A percentile compares a stretch with the other conserved stretches of the same genome.
Evolutionary conservation across 2,329 filamentous ascomycete genomes (phyloP).

Genomic region (Ophiostoma ips): DNA sequence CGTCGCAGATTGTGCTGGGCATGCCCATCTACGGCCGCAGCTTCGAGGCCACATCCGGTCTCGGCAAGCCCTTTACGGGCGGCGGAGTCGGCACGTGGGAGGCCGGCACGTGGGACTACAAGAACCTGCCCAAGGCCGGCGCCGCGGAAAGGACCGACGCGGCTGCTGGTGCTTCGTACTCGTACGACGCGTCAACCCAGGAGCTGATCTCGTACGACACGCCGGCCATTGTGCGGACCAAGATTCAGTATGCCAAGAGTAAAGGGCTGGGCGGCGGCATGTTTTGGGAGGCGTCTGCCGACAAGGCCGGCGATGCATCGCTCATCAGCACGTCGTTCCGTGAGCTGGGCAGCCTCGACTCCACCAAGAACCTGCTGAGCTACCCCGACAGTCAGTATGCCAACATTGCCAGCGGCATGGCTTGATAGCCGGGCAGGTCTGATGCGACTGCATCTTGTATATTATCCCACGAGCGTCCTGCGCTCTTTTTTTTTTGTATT

Average conservation of each 20-base stretch:
- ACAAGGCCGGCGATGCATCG: constrained; percentile 44
- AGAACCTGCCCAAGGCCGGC: constrained; percentile 51
- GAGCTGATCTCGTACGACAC: constrained; percentile 64
- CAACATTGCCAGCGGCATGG: constrained; percentile 32
- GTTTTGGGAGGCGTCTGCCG: constrained; percentile 74
- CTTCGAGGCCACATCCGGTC: constrained; percentile 50
- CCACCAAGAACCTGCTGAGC: constrained; percentile 32
- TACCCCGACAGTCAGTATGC: constrained; percentile 41
- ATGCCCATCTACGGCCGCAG: constrained; percentile 69
- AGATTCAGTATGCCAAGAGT: constrained; percentile 50
- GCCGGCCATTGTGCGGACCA: constrained; percentile 42
- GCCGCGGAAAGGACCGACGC: constrained; percentile 44
- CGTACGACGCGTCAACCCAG: constrained; percentile 45
- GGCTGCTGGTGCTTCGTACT: constrained; percentile 50
- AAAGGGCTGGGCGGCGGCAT: constrained; percentile 59
- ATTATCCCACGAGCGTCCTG: too few relatives aligned
- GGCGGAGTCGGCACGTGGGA: constrained; percentile 60
- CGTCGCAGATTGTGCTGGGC: constrained; percentile 57
- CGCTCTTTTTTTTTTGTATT: too few relatives aligned
- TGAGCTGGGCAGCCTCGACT: constrained; percentile 31
- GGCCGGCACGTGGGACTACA: constrained; percentile 67
- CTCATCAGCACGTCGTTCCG: constrained; percentile 39
- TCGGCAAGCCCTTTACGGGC: constrained; percentile 49
- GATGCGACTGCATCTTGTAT: not conserved
- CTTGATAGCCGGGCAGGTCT: not conserved